Conservation (phyloP, 345 rosid species). For the Eutrema japonicum region DNA sequence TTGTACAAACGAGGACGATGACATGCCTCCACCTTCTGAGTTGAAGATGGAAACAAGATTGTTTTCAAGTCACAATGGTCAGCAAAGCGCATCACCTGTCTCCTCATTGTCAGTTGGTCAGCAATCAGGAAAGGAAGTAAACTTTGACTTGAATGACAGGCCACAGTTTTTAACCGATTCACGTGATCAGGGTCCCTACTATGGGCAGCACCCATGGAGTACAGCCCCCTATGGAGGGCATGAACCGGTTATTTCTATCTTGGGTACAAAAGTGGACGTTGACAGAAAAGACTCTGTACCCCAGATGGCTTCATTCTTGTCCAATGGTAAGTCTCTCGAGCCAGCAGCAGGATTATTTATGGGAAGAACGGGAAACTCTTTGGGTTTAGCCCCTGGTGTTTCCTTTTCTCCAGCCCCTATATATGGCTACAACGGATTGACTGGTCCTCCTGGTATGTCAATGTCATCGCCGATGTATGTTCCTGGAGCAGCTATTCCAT, state of each 20-base stretch:
- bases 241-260: slow-evolving; percentile 68
- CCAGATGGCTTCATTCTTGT: slow-evolving; percentile 53
- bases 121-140: slow-evolving; percentile 57
- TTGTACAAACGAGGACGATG: slow-evolving; percentile 67
- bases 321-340: slow-evolving; percentile 66
- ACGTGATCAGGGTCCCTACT: slow-evolving; percentile 55
- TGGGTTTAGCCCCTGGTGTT: slow-evolving; percentile 59
- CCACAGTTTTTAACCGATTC: slow-evolving; percentile 58
- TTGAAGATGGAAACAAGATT: slow-evolving; percentile 56
- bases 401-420: slow-evolving; percentile 64
- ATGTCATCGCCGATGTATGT: slow-evolving; percentile 64
- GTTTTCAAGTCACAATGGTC: slow-evolving; percentile 59
- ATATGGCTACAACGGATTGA: slow-evolving; percentile 62
- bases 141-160: slow-evolving; percentile 88
- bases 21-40: slow-evolving; percentile 53
- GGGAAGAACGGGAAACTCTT: slow-evolving; percentile 58
- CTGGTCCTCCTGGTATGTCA: slow-evolving; percentile 58
- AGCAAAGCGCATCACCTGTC: slow-evolving; percentile 72
- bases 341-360: slow-evolving; percentile 49
- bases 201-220: slow-evolving; percentile 47
- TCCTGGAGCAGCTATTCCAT: slow-evolving; percentile 70
- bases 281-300: slow-evolving; percentile 56
- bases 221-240: slow-evolving; percentile 48
- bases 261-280: slow-evolving; percentile 76
- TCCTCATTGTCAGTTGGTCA: slow-evolving; percentile 79